Evolutionary conservation across 2,329 filamentous ascomycete species (phyloP), one percentile per base, ranked within the genome.

Genomic region (Colletotrichum tropicale): DNA sequence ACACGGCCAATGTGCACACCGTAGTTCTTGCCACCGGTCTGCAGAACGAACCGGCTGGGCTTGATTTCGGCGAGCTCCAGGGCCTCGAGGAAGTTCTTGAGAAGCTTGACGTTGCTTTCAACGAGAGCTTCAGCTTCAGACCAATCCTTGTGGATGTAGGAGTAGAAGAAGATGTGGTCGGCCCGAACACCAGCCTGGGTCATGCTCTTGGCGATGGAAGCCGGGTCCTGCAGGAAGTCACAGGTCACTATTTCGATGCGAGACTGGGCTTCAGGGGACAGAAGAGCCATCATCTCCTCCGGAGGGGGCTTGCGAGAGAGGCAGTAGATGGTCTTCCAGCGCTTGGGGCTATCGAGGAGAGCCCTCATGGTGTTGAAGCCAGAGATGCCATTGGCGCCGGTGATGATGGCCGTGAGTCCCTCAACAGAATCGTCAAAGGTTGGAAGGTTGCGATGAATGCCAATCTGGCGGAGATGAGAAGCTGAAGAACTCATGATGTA

Each of bases 21-120:
- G 26, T 74, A 67, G 55, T 70, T 68, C n/a, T 76, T 74, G 71
- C 71, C 74, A 18, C 74, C 70, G 8, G 70, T 76, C 55, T 76
- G 74, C 2, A 71, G 71, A 16, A 76, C 36, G 36, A 65, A 70
- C 34, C 65, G 52, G 30, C 38, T 24, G 13, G 67, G 70, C 21
- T 32, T 52, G 24, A 69, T 28, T 6, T 28, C 52, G 2, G 67
- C 74, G 7, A 65, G 7, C 28, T 62, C 26, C 8, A 74, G 48
- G 5, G 74, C 66, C 15, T 55, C 70, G 7, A 75, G 68, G 1
- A 75, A 71, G 72, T 75, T 75, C 26, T 71, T 61, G 1, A 71
- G 62, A 1, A 71, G 61, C 1, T 8, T 1, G 10, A 55, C 36
- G 10, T 75, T 75, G 55, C 34, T 58, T 21, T 71, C 36, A 6